Base-by-base conservation (phyloP, 129 eudicot species). In the Helianthus annuus region DNA sequence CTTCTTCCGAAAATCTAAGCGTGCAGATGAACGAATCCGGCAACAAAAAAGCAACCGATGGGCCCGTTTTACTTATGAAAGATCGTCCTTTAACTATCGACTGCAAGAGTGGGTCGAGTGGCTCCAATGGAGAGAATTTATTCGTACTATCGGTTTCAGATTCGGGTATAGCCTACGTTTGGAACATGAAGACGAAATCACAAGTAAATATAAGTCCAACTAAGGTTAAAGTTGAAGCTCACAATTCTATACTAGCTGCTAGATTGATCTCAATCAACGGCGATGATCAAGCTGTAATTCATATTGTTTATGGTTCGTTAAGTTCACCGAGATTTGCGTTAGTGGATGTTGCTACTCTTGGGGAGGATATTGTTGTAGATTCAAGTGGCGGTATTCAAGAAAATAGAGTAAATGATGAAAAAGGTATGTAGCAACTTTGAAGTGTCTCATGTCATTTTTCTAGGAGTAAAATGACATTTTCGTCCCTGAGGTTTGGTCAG, bases 71-170 rank as follows among this genome's bases (percentile, higher is more conserved):
- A 53, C 71, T 59, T 48, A 86, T 83, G 91, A 86, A 71, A 74
- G 79, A 81, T 55, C 82, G 63, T 61, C 82, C 91, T n/a, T 14
- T 78, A 44, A 46, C 81, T 5, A 15, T 86, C 6, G 84, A 86
- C 57, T 78, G 91, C 79, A 83, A 56, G 74, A 86, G 71, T 51
- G 82, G 76, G n/a, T 45, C 27, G 74, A 86, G 71, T 51, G 82
- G 76, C 27, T 45, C 27, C 58, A 46, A 73, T 40, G 84, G 69
- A 62, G 84, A 86, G 44, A 81, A 64, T 71, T 44, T 83, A 48
- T 39, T 78, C 34, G 82, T 86, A 57, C 84, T 83, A 11, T 78
- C 91, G n/a, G 82, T 81, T 67, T 83, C 86, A 13, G 91, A 83
- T 24, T 56, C 76, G 4, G 88, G 88, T 52, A 70, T 78, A 10